These are phyloP conservation scores for Tulasnella sp. DNA, from an alignment of 768 basidiomycete genomes.

Conservation along the genomic window DNA sequence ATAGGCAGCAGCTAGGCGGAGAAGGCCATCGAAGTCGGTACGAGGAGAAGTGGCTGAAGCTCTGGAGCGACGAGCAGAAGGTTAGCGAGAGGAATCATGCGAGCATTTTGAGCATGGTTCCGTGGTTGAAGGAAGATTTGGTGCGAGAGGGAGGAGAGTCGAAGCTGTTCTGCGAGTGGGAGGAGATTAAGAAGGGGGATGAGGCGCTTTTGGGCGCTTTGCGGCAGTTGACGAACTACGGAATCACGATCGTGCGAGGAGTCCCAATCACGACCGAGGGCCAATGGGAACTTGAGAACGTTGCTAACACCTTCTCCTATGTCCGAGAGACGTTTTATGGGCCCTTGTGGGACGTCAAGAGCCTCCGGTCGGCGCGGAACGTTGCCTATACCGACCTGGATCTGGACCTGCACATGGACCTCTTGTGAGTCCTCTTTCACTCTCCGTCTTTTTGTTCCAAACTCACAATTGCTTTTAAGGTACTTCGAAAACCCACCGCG, in stretches of 20 bases:
- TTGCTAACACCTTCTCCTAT: constrained; percentile 61
- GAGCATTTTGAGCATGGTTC: constrained; percentile 26
- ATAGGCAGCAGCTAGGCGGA: constrained; percentile 9
- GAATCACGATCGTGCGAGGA: constrained; percentile 58
- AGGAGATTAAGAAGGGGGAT: neutral
- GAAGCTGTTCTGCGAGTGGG: neutral
- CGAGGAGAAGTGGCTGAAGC: neutral
- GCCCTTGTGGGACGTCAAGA: constrained; percentile 76
- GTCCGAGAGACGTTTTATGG: constrained; percentile 87
- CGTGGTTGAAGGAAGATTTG: constrained; percentile 39
- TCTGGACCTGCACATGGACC: constrained; percentile 84
- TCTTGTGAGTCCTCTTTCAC: constrained; percentile 47
- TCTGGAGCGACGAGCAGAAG: neutral
- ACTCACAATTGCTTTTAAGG: constrained; percentile 28
- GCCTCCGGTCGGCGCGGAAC: constrained; percentile 60
- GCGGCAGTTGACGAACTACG: constrained; percentile 56
- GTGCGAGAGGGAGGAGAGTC: constrained; percentile 8
- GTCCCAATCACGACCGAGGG: constrained; percentile 38
- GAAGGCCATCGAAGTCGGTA: constrained; percentile 23
- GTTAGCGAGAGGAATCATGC: neutral
- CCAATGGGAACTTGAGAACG: constrained; percentile 49
- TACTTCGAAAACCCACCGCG: constrained; percentile 88
- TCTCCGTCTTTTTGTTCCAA: neutral
- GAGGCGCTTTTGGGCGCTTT: constrained; percentile 46
- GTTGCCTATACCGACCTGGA: constrained; percentile 91